A percentile compares a stretch with the other conserved stretches of the same genome.
phyloP scores from a whole-genome alignment of 208 protist species.

The Naegleria fowleri region DNA sequence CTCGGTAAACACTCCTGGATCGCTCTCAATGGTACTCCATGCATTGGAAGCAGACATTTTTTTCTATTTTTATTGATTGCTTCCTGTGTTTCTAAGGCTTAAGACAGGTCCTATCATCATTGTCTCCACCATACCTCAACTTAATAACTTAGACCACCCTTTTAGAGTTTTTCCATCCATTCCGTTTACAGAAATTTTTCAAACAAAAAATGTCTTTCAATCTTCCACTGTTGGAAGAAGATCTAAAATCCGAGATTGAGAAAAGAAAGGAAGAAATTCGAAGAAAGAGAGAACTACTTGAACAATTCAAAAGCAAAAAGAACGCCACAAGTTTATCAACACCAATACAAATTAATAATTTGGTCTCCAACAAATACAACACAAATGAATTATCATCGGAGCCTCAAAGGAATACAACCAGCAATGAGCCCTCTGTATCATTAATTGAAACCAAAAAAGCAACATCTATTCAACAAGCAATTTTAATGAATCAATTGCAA shows the following conservation, averaged over 20 bases:
- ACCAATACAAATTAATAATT: too few relatives aligned
- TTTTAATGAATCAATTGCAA: background rate
- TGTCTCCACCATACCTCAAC: too few relatives aligned
- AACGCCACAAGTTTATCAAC: too few relatives aligned
- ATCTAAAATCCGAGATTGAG: background rate
- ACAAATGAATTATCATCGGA: too few relatives aligned
- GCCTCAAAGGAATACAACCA: too few relatives aligned
- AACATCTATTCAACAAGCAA: background rate
- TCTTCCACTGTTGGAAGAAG: background rate
- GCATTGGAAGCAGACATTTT: background rate
- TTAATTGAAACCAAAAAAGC: background rate
- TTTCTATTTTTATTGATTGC: background rate
- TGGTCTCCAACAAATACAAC: too few relatives aligned
- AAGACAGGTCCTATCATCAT: too few relatives aligned
- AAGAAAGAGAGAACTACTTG: background rate
- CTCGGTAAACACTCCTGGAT: slow-evolving; percentile 94
- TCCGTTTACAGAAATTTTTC: too few relatives aligned
- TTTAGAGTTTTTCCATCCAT: too few relatives aligned
- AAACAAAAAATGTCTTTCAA: background rate
- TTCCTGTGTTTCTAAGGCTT: too few relatives aligned
- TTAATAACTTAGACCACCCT: too few relatives aligned
- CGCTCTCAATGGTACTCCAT: slow-evolving; percentile 32
- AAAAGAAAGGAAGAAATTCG: background rate
- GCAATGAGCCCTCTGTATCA: too few relatives aligned
- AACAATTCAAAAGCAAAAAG: background rate